Base-by-base conservation (phyloP, 108 stramenopile species). In the Craspedostauros australis region DNA sequence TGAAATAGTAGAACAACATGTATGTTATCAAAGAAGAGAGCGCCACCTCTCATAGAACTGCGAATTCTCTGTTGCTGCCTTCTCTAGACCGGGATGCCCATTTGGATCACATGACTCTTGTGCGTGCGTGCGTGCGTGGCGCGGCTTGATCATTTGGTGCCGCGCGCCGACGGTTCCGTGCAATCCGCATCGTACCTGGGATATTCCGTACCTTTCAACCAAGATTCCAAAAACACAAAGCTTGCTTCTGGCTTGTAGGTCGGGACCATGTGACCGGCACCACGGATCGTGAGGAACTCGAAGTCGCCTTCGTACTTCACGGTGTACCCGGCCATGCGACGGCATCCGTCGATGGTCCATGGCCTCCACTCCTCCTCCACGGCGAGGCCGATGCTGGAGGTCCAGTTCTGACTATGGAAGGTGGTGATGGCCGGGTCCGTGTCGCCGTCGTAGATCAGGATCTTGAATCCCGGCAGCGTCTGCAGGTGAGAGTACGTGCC, bases 371-470 rank as follows among this genome's bases (percentile, higher is more conserved):
- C 45, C 39, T 71, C 34, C 5, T 24, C 46, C 48, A 70, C 76
- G 2, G 64, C 50, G 7, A 86, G 61, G 12, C 77, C 80, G 5
- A 90, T 37, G 50, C 57, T 21, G 12, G 41, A 50, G 2, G 82
- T 83, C 84, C 84, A 85, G 45, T 83, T 77, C 54, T 82, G 70
- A 6, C 81, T 63, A 5, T 72, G 77, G 61, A 90, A 80, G 21
- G 60, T 70, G 25, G 75, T 83, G 57, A 85, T 76, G 30, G 77
- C 73, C 6, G 82, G 80, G 57, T 90, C 88, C 3, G 88, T 79
- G 52, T 90, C 88, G 15, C 88, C 88, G 55, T 90, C 86, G 75
- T 85, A 90, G 3, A 90, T 66, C 51, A 84, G 44, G 0, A 80
- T 70, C 21, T 62, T 60, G 12, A 86, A 15, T 12, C 63, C 68